These are phyloP conservation scores for Vaccinium darrowii DNA, from an alignment of 148 eudicot genomes.

Conservation along the genomic window DNA sequence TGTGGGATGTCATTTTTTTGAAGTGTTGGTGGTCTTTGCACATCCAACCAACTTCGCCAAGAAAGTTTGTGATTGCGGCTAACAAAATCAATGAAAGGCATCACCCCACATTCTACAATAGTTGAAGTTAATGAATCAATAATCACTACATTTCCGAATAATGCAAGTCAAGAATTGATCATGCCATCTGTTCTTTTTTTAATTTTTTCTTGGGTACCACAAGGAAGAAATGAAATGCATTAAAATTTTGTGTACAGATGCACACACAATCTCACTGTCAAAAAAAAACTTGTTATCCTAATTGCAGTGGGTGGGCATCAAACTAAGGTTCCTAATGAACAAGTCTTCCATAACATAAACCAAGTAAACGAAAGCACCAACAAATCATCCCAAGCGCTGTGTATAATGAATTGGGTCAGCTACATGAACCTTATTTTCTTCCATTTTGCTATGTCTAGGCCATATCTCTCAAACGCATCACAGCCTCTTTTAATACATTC, in stretches of 20 bases:
- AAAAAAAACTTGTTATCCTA: neutral
- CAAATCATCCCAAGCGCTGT: neutral
- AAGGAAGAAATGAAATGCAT: neutral
- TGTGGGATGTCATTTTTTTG: neutral
- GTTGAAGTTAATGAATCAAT: neutral
- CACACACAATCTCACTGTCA: neutral
- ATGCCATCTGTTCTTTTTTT: neutral
- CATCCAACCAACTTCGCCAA: neutral
- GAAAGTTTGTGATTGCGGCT: neutral
- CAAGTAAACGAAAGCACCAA: neutral
- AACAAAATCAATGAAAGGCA: neutral
- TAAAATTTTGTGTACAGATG: neutral
- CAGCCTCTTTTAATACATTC: neutral
- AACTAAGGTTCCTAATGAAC: neutral
- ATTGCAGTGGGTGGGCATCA: neutral
- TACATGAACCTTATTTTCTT: neutral
- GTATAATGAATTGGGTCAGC: neutral
- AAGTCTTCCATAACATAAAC: conserved; percentile 5
- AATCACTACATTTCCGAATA: neutral
- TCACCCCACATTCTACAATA: neutral
- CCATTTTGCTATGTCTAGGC: neutral
- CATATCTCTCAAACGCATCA: neutral
- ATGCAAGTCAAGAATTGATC: neutral
- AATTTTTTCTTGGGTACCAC: neutral
- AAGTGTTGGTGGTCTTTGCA: neutral